These are phyloP conservation scores for Lactifluus echinatus DNA, from an alignment of 768 basidiomycete species.

Conservation along the genomic window DNA sequence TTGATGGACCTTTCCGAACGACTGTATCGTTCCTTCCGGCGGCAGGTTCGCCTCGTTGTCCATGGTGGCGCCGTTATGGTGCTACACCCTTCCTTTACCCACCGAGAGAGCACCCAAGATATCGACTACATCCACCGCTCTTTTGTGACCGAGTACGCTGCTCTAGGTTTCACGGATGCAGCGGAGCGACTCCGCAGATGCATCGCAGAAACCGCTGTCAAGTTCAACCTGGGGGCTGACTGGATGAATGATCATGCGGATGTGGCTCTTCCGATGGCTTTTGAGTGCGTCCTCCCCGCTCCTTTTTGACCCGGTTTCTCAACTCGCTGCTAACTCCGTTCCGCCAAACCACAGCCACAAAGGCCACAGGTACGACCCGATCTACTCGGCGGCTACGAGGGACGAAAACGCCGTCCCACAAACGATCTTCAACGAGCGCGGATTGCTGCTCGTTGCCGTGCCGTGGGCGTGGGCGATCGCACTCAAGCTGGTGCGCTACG, in stretches of 20 bases:
- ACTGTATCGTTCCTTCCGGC: constrained; percentile 38
- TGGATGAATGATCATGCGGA: constrained; percentile 79
- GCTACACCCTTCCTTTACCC: constrained; percentile 40
- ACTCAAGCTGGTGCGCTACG: constrained; percentile 62
- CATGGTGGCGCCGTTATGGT: constrained; percentile 74
- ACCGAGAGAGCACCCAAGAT: constrained; percentile 50
- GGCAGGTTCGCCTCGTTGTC: constrained; percentile 49
- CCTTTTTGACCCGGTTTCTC: background rate
- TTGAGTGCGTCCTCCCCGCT: constrained; percentile 40
- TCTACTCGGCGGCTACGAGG: constrained; percentile 43
- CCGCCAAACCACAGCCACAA: constrained; percentile 14
- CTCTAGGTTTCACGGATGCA: constrained; percentile 43
- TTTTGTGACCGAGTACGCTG: constrained; percentile 46
- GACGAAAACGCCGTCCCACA: constrained; percentile 33
- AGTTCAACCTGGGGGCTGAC: constrained; percentile 46
- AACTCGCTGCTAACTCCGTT: background rate
- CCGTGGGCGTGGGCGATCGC: constrained; percentile 67
- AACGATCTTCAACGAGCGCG: constrained; percentile 51
- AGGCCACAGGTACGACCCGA: constrained; percentile 43
- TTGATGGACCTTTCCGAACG: constrained; percentile 39
- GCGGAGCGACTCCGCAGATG: constrained; percentile 46
- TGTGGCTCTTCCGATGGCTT: constrained; percentile 56
- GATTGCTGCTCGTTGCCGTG: constrained; percentile 50
- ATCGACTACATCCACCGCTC: constrained; percentile 60
- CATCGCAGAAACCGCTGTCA: constrained; percentile 45